Evolutionary conservation across 2,329 filamentous ascomycete species (phyloP).

Genomic region (Talaromyces islandicus): DNA sequence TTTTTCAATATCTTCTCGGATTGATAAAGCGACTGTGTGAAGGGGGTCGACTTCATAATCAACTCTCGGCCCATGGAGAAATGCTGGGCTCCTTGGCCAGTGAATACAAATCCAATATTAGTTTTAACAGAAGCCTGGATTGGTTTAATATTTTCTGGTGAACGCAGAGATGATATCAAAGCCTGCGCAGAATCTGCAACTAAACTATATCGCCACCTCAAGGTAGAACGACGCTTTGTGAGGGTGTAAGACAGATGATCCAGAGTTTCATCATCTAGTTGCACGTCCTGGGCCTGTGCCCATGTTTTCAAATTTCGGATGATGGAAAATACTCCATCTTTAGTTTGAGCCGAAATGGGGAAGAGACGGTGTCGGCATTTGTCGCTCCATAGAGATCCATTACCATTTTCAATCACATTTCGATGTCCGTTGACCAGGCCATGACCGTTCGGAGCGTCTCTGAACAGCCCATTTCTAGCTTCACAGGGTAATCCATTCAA

Average conservation of each 20-base stretch:
- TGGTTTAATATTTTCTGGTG: background rate
- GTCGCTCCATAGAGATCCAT: too few relatives aligned
- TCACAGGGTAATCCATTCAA: too few relatives aligned
- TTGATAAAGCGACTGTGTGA: background rate
- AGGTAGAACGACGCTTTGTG: conserved; percentile 11
- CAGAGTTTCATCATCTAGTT: conserved; percentile 6
- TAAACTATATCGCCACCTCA: background rate
- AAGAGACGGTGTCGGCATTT: too few relatives aligned
- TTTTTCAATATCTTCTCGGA: background rate
- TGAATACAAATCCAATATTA: conserved; percentile 21
- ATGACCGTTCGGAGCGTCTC: too few relatives aligned
- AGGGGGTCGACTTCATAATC: conserved; percentile 13
- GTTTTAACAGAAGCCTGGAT: background rate
- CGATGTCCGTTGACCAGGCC: too few relatives aligned
- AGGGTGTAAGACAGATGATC: conserved; percentile 17
- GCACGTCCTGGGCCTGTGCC: background rate
- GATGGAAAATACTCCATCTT: background rate
- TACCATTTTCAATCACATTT: too few relatives aligned
- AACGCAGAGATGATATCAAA: background rate
- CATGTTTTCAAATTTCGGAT: background rate
- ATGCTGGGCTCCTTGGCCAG: conserved; percentile 29
- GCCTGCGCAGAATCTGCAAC: conserved; percentile 12
- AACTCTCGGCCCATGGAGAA: conserved; percentile 19
- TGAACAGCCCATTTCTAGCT: too few relatives aligned
- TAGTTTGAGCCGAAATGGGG: too few relatives aligned